phyloP scores from a whole-genome alignment of 2,329 filamentous ascomycete genomes.

The Botrytis elliptica region DNA sequence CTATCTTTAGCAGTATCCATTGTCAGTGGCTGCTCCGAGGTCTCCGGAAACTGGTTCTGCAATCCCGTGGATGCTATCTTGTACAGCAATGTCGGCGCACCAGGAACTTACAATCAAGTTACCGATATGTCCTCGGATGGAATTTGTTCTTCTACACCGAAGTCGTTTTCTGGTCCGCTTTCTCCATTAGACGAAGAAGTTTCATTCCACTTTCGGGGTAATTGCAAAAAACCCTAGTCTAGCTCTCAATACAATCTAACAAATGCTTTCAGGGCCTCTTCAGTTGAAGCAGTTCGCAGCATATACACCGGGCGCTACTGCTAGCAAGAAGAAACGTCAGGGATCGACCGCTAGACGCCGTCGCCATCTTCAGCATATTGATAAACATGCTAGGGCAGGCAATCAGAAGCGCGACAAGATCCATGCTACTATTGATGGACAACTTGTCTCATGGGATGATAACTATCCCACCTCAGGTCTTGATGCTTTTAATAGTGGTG shows the following conservation, averaged over 20 bases:
- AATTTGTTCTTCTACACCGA: slow-evolving; percentile 52
- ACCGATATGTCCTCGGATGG: slow-evolving; percentile 56
- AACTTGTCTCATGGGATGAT: slow-evolving; percentile 32
- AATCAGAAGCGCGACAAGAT: slow-evolving; percentile 43
- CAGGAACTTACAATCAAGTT: slow-evolving; percentile 64
- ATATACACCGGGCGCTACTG: slow-evolving; percentile 53
- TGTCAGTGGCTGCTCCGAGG: slow-evolving; percentile 37
- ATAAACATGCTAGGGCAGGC: slow-evolving; percentile 32
- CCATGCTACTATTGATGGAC: slow-evolving; percentile 33
- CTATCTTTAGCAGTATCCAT: background rate
- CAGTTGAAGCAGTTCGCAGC: slow-evolving; percentile 66
- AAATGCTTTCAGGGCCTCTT: slow-evolving; percentile 54
- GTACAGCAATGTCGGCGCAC: slow-evolving; percentile 60
- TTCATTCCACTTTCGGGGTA: slow-evolving; percentile 27
- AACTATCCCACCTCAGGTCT: slow-evolving; percentile 24
- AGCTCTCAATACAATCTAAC: background rate
- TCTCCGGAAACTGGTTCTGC: slow-evolving; percentile 61
- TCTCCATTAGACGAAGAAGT: slow-evolving; percentile 71
- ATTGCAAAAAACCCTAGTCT: background rate
- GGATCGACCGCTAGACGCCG: slow-evolving; percentile 33
- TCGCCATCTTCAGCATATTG: slow-evolving; percentile 37
- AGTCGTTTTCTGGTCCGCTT: slow-evolving; percentile 58
- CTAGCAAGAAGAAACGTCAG: slow-evolving; percentile 40
- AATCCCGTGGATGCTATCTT: slow-evolving; percentile 62
- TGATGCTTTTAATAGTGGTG: background rate